Percentiles rank a stretch among this genome's conserved stretches.
phyloP scores from a whole-genome alignment of 345 rosid genomes.

The Cardamine resedifolia region DNA sequence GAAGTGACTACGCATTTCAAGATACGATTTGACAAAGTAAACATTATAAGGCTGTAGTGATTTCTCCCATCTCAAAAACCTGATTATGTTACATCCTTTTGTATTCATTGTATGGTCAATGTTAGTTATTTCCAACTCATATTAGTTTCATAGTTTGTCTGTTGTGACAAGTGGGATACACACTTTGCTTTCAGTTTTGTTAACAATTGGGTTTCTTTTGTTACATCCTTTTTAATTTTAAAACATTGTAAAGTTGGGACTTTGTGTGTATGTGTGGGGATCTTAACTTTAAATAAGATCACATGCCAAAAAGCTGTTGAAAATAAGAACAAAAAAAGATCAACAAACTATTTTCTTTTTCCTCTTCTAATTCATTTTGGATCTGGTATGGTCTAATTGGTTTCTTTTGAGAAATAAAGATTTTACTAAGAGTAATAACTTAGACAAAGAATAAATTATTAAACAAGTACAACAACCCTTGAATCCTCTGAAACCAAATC shows the following conservation, averaged over 20 bases:
- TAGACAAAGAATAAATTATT: neutral
- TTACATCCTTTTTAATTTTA: slow-evolving; percentile 6
- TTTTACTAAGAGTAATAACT: neutral
- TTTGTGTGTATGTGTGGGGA: slow-evolving; percentile 16
- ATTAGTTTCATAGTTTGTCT: slow-evolving; percentile 25
- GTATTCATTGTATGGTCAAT: slow-evolving; percentile 21
- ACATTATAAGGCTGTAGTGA: slow-evolving; percentile 1
- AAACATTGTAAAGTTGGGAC: slow-evolving; percentile 30
- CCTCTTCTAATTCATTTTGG: neutral
- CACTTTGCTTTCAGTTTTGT: slow-evolving; percentile 22
- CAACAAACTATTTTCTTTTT: slow-evolving; percentile 4
- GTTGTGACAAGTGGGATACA: slow-evolving; percentile 37
- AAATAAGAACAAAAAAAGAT: slow-evolving; percentile 17
- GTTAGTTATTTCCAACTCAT: neutral
- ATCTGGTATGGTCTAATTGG: slow-evolving; percentile 17
- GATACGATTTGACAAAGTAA: neutral
- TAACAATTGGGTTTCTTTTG: slow-evolving; percentile 28
- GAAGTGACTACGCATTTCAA: slow-evolving; percentile 9
- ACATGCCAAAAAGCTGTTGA: slow-evolving; percentile 34
- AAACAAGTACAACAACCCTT: neutral
- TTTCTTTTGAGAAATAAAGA: slow-evolving; percentile 9
- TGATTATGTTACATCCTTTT: neutral
- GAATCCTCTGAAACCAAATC: neutral
- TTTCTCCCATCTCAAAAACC: neutral
- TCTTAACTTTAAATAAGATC: slow-evolving; percentile 28